Evolutionary conservation across 2,329 filamentous ascomycete species (phyloP), one percentile per base, ranked within the genome.

Genomic region (Bipolaris zeicola): DNA sequence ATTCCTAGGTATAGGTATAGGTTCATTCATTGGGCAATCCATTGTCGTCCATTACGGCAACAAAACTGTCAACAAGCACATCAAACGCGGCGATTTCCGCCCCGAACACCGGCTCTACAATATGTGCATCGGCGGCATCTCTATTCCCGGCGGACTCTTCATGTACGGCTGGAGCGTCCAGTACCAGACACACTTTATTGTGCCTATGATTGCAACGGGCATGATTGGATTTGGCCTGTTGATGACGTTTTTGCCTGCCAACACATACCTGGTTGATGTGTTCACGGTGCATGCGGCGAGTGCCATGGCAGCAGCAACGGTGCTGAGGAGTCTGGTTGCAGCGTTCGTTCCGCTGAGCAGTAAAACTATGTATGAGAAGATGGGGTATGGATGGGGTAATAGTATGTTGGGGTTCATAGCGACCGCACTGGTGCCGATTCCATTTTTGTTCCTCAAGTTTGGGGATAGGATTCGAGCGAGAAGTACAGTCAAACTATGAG

Each of bases 301-400:
- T 46, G 78, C 78, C 0, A 75, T 78, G 66, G 76, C 77, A 1
- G 78, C 78, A 7, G 76, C 69, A 42, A 77, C 76, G 0, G 73
- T 80, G 2, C 58, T 77, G 38, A 64, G 78, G 8, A 73, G 67
- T 47, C 42, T 77, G n/a, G 61, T 62, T 46, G 78, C 74, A 5
- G 77, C 77, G 0, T 58, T 79, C 20, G 60, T 80, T 31, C 77
- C 78, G 14, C 67, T 79, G 34, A 74, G 68, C 20, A 75, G 71
- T 38, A 67, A 71, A 46, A 68, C 69, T n/a, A 72, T 80, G 71
- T 80, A 79, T 54, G 65, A 61, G 3, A 63, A 59, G 2, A 48
- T 80, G 51, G 77, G 76, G 0, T 74, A 76, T 34, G 77, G 77
- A 1, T 80, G 76, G 71, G 72, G 73, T 0, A 77, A 77, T 36